These are phyloP conservation scores for Colletotrichum sp. DNA, from an alignment of 2,329 filamentous ascomycete species.

Conservation along the genomic window DNA sequence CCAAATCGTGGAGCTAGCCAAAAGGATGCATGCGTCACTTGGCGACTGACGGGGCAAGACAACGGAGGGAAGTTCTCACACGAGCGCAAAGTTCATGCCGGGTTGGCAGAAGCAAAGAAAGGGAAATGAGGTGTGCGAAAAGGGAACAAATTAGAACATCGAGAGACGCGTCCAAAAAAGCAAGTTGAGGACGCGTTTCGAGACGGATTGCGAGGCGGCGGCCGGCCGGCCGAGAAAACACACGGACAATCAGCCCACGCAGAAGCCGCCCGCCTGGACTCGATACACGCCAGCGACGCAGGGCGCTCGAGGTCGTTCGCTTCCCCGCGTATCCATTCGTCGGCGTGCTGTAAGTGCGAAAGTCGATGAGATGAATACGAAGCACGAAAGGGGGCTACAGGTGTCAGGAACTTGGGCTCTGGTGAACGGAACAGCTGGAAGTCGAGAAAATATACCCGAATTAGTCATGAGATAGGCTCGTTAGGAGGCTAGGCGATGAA, in stretches of 20 bases:
- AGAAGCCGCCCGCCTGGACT: not conserved
- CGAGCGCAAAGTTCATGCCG: not conserved
- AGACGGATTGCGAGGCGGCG: not conserved
- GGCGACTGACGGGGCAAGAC: not conserved
- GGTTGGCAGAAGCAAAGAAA: not conserved
- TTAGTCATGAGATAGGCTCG: not conserved
- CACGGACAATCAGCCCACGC: conserved; percentile 4
- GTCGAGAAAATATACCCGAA: not conserved
- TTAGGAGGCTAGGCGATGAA: not conserved
- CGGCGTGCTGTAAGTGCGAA: not conserved
- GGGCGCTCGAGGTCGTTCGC: not conserved
- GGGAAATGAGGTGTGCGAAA: not conserved
- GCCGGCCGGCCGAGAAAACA: not conserved
- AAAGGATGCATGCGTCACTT: not conserved
- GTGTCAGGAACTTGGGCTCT: not conserved
- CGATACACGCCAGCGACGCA: not conserved
- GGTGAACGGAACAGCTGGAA: not conserved
- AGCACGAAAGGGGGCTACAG: not conserved
- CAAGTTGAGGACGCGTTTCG: not conserved
- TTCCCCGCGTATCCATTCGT: conserved; percentile 17
- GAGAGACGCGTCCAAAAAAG: not conserved
- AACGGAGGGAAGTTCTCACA: not conserved
- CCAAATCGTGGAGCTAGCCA: not conserved
- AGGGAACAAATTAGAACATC: not conserved
- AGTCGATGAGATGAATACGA: not conserved